These are phyloP conservation scores for Penicillium sclerotiorum DNA, from an alignment of 2,329 filamentous ascomycete genomes.

Conservation along the genomic window DNA sequence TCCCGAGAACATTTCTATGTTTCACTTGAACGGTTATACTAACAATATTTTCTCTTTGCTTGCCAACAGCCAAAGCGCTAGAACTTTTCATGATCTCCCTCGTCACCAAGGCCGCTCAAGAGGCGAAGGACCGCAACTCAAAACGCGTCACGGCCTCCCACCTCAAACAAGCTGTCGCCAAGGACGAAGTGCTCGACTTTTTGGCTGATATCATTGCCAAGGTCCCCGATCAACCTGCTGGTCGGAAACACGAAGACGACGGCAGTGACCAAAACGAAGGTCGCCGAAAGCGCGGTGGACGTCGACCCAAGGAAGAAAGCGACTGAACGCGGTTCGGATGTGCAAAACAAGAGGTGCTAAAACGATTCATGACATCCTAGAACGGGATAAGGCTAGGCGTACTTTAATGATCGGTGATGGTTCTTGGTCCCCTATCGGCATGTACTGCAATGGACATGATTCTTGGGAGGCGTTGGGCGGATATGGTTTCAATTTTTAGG, in stretches of 20 bases:
- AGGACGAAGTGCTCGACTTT: conserved; percentile 93
- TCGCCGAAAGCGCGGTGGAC: conserved; percentile 49
- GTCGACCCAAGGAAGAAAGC: conserved; percentile 45
- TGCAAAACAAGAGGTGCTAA: conserved; percentile 3
- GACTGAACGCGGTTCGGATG: conserved; percentile 26
- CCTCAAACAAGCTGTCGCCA: conserved; percentile 86
- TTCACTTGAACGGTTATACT: conserved; percentile 21
- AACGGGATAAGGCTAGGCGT: conserved; percentile 25
- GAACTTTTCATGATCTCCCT: conserved; percentile 98
- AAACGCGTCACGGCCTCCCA: conserved; percentile 89
- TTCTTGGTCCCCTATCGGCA: too few species aligned
- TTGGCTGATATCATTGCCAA: conserved; percentile 86
- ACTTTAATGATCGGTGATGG: conserved; percentile 12
- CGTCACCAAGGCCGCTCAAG: conserved; percentile 82
- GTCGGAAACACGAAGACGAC: conserved; percentile 47
- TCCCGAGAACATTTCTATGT: background rate
- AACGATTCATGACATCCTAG: conserved; percentile 28
- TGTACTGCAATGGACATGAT: conserved; percentile 4
- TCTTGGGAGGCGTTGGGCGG: conserved; percentile 19
- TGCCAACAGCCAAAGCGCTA: conserved; percentile 73
- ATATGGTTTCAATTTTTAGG: conserved; percentile 13
- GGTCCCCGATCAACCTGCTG: conserved; percentile 66
- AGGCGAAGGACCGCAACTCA: conserved; percentile 78
- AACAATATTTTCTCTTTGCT: conserved; percentile 12
- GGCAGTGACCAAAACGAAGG: conserved; percentile 51